Percentiles rank a stretch among this genome's conserved stretches.
phyloP scores from a whole-genome alignment of 2,329 filamentous ascomycete species.

The Zasmidium angulare region DNA sequence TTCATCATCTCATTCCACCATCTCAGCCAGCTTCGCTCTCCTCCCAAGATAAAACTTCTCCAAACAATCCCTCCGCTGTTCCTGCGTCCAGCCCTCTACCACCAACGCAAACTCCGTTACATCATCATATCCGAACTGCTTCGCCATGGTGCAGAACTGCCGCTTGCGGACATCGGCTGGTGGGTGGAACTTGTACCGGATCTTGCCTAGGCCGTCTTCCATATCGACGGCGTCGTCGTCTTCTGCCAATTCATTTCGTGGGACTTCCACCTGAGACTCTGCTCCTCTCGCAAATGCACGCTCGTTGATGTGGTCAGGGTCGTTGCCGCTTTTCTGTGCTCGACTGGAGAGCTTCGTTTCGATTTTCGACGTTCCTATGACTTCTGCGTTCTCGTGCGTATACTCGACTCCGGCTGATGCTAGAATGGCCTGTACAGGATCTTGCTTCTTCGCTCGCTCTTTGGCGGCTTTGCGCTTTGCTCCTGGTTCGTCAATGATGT shows the following conservation, averaged over 20 bases:
- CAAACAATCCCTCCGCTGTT: conserved; percentile 73
- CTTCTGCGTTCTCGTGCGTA: conserved; percentile 93
- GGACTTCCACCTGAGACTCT: conserved; percentile 45
- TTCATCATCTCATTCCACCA: background rate
- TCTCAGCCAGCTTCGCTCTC: conserved; percentile 3
- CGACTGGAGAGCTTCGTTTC: conserved; percentile 79
- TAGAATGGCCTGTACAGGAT: conserved; percentile 86
- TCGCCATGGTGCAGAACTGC: conserved; percentile 90
- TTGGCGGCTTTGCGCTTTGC: conserved; percentile 39
- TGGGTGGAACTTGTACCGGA: conserved; percentile 67
- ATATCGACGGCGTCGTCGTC: conserved; percentile 29
- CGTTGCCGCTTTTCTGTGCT: conserved; percentile 63
- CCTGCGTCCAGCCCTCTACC: conserved; percentile 88
- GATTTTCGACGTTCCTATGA: conserved; percentile 88
- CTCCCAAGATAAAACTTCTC: conserved; percentile 76
- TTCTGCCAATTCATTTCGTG: conserved; percentile 8
- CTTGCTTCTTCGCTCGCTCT: conserved; percentile 48
- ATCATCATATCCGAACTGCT: conserved; percentile 71
- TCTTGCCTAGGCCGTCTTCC: conserved; percentile 30
- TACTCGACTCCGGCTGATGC: conserved; percentile 87
- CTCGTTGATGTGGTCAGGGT: conserved; percentile 52
- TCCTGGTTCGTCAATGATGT: conserved; percentile 48
- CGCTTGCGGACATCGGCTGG: conserved; percentile 70
- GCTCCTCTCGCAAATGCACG: conserved; percentile 30
- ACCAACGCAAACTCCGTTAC: conserved; percentile 83